Conservation (phyloP, 2,329 filamentous ascomycete genomes). For the Nemania sp. region DNA sequence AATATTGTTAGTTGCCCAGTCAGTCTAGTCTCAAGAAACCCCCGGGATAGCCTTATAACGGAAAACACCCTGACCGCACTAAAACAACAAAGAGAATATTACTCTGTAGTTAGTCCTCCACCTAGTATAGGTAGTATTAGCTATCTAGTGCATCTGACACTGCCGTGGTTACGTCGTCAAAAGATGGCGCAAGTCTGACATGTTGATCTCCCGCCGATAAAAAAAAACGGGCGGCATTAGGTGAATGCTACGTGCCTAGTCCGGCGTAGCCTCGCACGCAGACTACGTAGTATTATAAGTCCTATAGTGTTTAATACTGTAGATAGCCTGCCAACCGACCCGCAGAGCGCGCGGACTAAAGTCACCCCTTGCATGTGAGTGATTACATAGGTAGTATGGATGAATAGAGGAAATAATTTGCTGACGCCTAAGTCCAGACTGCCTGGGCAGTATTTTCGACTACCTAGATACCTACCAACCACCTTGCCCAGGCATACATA, state of each 20-base stretch:
- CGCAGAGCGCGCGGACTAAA: conserved; percentile 24
- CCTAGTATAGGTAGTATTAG: neutral
- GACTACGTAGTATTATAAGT: neutral
- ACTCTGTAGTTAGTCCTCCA: neutral
- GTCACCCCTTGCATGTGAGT: conserved; percentile 7
- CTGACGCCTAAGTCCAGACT: neutral
- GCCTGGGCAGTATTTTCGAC: conserved; percentile 11
- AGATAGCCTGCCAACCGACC: conserved; percentile 5
- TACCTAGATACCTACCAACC: neutral
- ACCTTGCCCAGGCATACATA: neutral
- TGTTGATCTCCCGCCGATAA: conserved; percentile 24
- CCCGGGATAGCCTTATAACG: neutral
- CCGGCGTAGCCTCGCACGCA: conserved; percentile 5
- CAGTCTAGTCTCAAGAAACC: neutral
- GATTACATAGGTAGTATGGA: neutral
- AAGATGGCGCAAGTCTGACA: conserved; percentile 5
- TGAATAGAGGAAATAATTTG: neutral
- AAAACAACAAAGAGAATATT: neutral
- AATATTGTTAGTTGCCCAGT: neutral
- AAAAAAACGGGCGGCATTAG: conserved; percentile 6
- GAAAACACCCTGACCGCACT: neutral
- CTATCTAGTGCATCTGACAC: conserved; percentile 1
- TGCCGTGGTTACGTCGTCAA: neutral
- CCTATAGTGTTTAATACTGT: neutral
- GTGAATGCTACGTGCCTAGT: conserved; percentile 30